Conservation (phyloP, 2,329 filamentous ascomycete genomes). For the Ascochyta lentis region DNA sequence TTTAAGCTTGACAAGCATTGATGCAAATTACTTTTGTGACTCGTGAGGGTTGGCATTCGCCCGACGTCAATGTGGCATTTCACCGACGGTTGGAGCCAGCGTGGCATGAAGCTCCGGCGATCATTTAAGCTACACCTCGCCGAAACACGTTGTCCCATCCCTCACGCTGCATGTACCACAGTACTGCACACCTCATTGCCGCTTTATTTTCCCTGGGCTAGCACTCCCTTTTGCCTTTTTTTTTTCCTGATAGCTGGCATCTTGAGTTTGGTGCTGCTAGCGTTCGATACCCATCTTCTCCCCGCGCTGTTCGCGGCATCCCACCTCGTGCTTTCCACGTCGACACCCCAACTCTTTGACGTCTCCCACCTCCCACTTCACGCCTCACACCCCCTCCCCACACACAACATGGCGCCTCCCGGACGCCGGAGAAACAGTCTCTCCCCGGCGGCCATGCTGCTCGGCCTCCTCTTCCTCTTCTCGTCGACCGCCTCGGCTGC, state of each 20-base stretch:
- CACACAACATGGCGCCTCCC: constrained; percentile 55
- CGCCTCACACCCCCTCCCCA: constrained; percentile 2
- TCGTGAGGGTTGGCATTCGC: constrained; percentile 24
- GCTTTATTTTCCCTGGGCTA: constrained; percentile 28
- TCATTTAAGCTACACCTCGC: constrained; percentile 31
- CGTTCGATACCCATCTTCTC: constrained; percentile 17
- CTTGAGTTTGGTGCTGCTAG: constrained; percentile 4
- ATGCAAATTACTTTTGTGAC: constrained; percentile 20
- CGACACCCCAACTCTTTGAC: constrained; percentile 10
- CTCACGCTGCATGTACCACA: constrained; percentile 27
- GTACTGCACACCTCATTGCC: constrained; percentile 17
- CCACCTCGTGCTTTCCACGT: constrained; percentile 23
- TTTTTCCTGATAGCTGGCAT: constrained; percentile 20
- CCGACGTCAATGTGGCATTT: constrained; percentile 43
- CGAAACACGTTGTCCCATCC: constrained; percentile 22
- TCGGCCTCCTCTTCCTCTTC: constrained; percentile 63
- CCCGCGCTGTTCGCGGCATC: constrained; percentile 31
- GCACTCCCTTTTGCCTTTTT: constrained; percentile 35
- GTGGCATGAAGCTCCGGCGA: constrained; percentile 32
- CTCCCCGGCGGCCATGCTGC: constrained; percentile 55
- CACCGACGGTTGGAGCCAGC: constrained; percentile 35
- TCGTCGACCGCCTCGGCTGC: constrained; percentile 65
- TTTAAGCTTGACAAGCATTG: constrained; percentile 18
- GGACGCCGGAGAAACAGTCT: constrained; percentile 51
- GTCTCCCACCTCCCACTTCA: constrained; percentile 4